These are phyloP conservation scores for Magnolia sinica DNA, from an alignment of 164 flowering plant genomes.

Conservation along the genomic window DNA sequence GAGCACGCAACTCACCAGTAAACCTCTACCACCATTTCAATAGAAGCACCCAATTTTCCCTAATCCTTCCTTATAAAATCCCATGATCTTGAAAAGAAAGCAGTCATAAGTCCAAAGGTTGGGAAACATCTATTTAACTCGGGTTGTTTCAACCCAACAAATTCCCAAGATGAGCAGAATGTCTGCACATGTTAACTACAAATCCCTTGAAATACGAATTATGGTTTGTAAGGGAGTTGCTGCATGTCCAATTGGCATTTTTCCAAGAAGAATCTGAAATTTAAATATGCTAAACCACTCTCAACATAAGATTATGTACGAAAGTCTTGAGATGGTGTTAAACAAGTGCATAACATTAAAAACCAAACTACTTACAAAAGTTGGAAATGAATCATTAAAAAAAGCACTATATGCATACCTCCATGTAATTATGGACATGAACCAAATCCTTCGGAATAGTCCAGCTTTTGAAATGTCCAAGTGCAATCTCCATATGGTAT, in stretches of 20 bases:
- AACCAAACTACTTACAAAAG: background rate
- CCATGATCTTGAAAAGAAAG: no score
- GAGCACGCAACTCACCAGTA: no score
- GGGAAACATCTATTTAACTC: no score
- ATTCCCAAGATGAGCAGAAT: no score
- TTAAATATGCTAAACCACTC: background rate
- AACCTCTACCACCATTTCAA: no score
- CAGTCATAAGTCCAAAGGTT: no score
- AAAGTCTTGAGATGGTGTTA: background rate
- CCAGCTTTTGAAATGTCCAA: conserved; percentile 84
- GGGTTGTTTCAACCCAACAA: no score
- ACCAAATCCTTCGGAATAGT: conserved; percentile 58
- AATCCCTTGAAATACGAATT: no score
- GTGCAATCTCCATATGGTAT: conserved; percentile 74
- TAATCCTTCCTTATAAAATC: no score
- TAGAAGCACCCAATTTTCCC: no score
- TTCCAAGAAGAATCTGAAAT: background rate
- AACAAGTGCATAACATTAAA: background rate
- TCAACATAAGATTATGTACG: background rate
- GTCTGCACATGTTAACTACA: no score
- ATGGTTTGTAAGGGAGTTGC: no score
- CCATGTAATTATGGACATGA: conserved; percentile 42
- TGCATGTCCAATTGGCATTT: background rate
- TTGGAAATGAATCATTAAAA: background rate
- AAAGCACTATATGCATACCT: conserved; percentile 35